Conservation (phyloP, 495 filamentous ascomycete genomes). For the Immersiella caudata region DNA sequence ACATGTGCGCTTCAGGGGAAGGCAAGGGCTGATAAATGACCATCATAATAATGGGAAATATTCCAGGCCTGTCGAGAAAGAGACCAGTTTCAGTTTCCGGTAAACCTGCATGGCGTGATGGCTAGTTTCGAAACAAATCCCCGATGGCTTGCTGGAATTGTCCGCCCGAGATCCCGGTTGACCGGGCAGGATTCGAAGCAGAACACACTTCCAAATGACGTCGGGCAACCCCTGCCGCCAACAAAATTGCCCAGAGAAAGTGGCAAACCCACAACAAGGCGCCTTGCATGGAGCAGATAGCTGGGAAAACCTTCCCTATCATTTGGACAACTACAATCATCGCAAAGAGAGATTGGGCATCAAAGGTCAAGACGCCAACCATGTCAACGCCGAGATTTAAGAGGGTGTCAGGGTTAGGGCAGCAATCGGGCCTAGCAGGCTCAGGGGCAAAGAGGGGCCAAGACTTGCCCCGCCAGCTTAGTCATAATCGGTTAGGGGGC, state of each 20-base stretch:
- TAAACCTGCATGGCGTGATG: neutral
- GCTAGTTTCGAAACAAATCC: neutral
- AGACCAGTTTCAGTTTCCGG: neutral
- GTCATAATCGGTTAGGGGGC: neutral
- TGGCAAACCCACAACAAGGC: neutral
- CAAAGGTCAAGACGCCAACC: neutral
- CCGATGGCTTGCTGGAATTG: neutral
- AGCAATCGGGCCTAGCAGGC: neutral
- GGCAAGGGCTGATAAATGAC: neutral
- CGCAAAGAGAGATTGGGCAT: neutral
- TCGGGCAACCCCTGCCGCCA: neutral
- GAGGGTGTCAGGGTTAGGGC: neutral
- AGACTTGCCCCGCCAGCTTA: neutral
- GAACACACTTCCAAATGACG: neutral
- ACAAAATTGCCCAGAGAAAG: neutral
- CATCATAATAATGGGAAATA: neutral
- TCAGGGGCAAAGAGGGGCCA: neutral
- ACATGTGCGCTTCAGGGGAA: too few species aligned
- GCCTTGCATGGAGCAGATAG: neutral
- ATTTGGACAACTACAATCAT: neutral
- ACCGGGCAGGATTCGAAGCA: neutral
- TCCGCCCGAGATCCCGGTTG: neutral
- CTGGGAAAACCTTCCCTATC: neutral
- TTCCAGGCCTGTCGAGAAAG: neutral
- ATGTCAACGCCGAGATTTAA: neutral